Conservation (phyloP, 768 basidiomycete species). For the Amanita jacksonii region DNA sequence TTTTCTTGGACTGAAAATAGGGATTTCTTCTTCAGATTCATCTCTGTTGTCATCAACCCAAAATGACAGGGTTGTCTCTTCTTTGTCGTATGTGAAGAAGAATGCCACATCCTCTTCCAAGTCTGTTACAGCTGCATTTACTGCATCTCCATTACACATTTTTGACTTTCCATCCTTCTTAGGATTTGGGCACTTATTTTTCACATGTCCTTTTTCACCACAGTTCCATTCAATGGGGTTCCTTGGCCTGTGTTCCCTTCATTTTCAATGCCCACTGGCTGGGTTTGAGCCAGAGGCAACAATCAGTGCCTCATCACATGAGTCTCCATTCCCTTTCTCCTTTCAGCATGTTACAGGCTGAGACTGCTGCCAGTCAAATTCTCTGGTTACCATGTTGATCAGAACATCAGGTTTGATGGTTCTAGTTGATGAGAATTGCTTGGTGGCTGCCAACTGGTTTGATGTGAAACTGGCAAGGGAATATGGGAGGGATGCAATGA, state of each 20-base stretch:
- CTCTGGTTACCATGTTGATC: neutral
- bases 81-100: neutral
- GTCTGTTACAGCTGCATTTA: neutral
- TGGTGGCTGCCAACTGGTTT: neutral
- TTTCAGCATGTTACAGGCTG: neutral
- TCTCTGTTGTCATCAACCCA: neutral
- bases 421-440: neutral
- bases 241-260: too few relatives aligned
- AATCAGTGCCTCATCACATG: neutral
- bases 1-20: too few relatives aligned
- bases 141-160: neutral
- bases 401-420: neutral
- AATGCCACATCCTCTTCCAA: neutral
- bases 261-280: too few relatives aligned
- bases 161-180: neutral
- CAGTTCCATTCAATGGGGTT: neutral
- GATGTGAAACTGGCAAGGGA: conserved; percentile 17
- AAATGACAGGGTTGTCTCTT: neutral
- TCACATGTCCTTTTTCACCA: neutral
- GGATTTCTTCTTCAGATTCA: too few relatives aligned
- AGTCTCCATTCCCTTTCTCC: neutral
- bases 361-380: neutral
- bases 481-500: conserved; percentile 20
- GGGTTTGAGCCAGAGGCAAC: neutral
- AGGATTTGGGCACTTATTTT: neutral